Base-by-base conservation (phyloP, 257 asterid genomes). In the Nicotiana benthamiana region DNA sequence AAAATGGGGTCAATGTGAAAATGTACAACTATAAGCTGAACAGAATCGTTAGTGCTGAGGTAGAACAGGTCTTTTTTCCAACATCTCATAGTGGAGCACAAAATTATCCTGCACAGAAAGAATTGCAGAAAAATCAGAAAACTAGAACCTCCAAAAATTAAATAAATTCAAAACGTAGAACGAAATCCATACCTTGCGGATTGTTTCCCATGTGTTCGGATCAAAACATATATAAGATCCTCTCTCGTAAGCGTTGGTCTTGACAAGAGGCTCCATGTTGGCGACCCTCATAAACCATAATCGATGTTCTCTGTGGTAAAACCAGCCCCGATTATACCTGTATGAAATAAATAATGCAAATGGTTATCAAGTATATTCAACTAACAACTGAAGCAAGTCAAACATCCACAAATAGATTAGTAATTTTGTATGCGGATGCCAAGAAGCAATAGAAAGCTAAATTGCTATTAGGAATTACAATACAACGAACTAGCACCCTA, bases 181-280 rank as follows among this genome's bases (percentile, higher is more conserved):
- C 11, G 27, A 15, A 81, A 83, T 59, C 43, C 87, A 40, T 65
- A 96, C 99, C 98, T 96, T 96, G 85, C 97, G 97, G 74, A 94
- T 83, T 27, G 97, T 96, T 85, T 96, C 98, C 99, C 99, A 96
- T 75, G 97, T 90, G 88, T 90, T 94, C 36, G 99, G 98, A 88
- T 96, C 99, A 82, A 96, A 94, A 84, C 91, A 90, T 82, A 92
- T 90, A 81, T 91, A 96, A 67, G 98, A 91, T 36, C 97, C 98
- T 86, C 96, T 92, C 89, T 96, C 99, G 9, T 90, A 88, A 20
- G 93, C 36, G 80, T 81, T 90, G 62, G 95, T 88, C 89, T 93
- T 93, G 15, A 92, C 97, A 82, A 91, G 97, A 79, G 93, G 99
- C 83, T 96, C 99, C 89, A 87, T 75, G 87, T 91, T 91, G 81